These are phyloP conservation scores for Agrocybe pediades DNA, from an alignment of 768 basidiomycete genomes.

Conservation along the genomic window DNA sequence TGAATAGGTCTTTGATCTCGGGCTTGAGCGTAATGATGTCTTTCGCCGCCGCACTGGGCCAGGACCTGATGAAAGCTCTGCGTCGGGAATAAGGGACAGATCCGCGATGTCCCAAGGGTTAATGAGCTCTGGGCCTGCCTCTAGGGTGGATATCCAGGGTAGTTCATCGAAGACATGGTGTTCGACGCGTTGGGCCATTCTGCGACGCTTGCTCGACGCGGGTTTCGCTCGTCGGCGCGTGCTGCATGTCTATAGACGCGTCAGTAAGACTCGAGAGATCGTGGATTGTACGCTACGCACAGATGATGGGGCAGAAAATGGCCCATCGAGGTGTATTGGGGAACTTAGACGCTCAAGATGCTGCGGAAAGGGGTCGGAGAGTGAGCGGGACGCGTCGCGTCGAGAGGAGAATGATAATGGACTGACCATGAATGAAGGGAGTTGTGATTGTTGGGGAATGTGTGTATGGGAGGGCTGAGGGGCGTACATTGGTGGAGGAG, in stretches of 20 bases:
- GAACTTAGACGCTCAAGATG: slow-evolving; percentile 26
- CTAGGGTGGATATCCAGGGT: slow-evolving; percentile 67
- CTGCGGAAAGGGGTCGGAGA: slow-evolving; percentile 15
- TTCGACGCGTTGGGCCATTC: slow-evolving; percentile 27
- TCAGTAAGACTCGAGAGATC: slow-evolving; percentile 3
- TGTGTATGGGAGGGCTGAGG: slow-evolving; percentile 11
- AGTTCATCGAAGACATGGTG: slow-evolving; percentile 57
- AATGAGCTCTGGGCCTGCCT: slow-evolving; percentile 41
- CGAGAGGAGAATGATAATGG: neutral
- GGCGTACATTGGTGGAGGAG: slow-evolving; percentile 11
- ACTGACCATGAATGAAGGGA: slow-evolving; percentile 1
- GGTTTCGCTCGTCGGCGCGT: slow-evolving; percentile 41
- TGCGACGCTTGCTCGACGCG: slow-evolving; percentile 29
- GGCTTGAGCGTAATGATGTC: slow-evolving; percentile 51
- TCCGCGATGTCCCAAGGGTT: slow-evolving; percentile 62
- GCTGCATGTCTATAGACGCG: slow-evolving; percentile 26
- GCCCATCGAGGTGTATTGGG: slow-evolving; percentile 27
- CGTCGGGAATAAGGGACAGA: slow-evolving; percentile 56
- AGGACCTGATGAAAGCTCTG: slow-evolving; percentile 24
- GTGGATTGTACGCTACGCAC: slow-evolving; percentile 21
- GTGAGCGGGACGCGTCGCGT: neutral
- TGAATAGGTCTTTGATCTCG: slow-evolving; percentile 22
- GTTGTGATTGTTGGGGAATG: slow-evolving; percentile 9
- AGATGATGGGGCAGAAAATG: slow-evolving; percentile 15
- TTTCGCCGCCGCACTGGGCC: slow-evolving; percentile 66